A percentile compares a stretch with the other conserved stretches of the same genome.
These are phyloP conservation scores for Picochlorum costavermella DNA, from an alignment of 139 green algal species.

Conservation along the genomic window DNA sequence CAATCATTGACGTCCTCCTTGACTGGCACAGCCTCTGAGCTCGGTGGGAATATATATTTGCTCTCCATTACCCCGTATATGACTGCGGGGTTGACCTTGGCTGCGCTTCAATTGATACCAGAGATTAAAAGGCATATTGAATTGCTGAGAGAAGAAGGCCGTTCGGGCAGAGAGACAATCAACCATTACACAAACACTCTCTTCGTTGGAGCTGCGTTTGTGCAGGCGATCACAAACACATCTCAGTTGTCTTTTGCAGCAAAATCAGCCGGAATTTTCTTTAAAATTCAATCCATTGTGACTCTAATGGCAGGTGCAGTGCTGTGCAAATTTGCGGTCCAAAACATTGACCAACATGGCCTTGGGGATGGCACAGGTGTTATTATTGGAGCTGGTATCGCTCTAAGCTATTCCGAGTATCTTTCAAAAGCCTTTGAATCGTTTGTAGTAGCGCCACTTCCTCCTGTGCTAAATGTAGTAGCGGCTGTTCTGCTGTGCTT, in stretches of 20 bases:
- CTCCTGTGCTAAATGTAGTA: background rate
- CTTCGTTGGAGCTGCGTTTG: constrained; percentile 11
- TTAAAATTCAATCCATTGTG: background rate
- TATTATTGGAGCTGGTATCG: constrained; percentile 17
- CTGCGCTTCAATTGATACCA: constrained; percentile 8
- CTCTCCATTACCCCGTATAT: constrained; percentile 8
- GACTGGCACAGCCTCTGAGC: background rate
- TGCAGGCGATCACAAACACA: constrained; percentile 2
- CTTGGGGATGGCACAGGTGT: constrained; percentile 16
- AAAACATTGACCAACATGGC: background rate
- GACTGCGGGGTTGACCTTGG: constrained; percentile 7
- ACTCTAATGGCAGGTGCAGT: constrained; percentile 11
- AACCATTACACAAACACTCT: constrained; percentile 8
- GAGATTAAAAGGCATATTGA: constrained; percentile 6
- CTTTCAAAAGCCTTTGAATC: background rate
- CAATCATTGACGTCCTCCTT: constrained; percentile 1
- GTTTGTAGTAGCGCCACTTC: background rate
- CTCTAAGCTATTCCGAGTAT: background rate
- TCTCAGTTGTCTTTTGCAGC: constrained; percentile 1
- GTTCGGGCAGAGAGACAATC: constrained; percentile 4
- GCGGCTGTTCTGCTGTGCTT: background rate
- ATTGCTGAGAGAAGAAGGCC: constrained; percentile 10
- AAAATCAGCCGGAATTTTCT: background rate
- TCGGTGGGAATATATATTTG: constrained; percentile 10
- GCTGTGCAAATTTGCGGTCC: constrained; percentile 11